These are phyloP conservation scores for Sporisorium scitamineum DNA, from an alignment of 1,284 basidiomycete genomes.

Conservation along the genomic window DNA sequence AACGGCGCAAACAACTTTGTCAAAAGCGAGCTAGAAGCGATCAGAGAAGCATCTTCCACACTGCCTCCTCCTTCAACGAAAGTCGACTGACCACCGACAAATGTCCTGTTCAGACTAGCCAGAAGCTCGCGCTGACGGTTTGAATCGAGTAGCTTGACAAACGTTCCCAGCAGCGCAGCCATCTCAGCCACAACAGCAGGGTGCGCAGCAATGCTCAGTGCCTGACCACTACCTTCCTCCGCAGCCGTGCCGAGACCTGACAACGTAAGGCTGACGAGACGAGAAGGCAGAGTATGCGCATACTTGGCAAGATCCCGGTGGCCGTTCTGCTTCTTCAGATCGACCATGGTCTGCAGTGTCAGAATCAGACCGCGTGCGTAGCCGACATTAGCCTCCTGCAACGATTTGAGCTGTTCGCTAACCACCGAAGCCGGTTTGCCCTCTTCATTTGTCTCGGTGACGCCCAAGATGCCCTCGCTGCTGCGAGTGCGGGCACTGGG, in stretches of 20 bases:
- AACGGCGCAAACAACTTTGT: slow-evolving; percentile 3
- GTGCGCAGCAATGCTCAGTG: slow-evolving; percentile 38
- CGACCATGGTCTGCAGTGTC: slow-evolving; percentile 61
- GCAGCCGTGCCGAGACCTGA: slow-evolving; percentile 13
- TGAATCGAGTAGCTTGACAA: slow-evolving; percentile 45
- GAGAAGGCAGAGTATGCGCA: slow-evolving; percentile 46
- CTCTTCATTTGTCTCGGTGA: slow-evolving; percentile 80
- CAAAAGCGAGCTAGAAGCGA: slow-evolving; percentile 8
- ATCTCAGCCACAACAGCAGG: slow-evolving; percentile 50
- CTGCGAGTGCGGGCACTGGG: slow-evolving; percentile 73
- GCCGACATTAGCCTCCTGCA: slow-evolving; percentile 54
- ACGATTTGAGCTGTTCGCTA: slow-evolving; percentile 68
- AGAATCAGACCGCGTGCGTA: slow-evolving; percentile 63
- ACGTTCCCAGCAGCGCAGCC: slow-evolving; percentile 49
- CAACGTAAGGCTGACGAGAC: slow-evolving; percentile 48
- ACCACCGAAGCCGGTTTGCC: slow-evolving; percentile 75
- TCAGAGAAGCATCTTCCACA: slow-evolving; percentile 8
- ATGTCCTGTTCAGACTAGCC: slow-evolving; percentile 38
- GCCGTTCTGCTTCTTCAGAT: slow-evolving; percentile 49
- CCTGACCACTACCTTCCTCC: neutral
- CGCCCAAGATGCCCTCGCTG: slow-evolving; percentile 70
- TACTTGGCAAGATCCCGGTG: slow-evolving; percentile 55
- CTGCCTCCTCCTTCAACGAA: slow-evolving; percentile 6
- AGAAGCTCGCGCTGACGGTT: slow-evolving; percentile 50
- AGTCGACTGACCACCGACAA: slow-evolving; percentile 16